phyloP scores from a whole-genome alignment of 352 stramenopile genomes.

The Phytophthora meadii region DNA sequence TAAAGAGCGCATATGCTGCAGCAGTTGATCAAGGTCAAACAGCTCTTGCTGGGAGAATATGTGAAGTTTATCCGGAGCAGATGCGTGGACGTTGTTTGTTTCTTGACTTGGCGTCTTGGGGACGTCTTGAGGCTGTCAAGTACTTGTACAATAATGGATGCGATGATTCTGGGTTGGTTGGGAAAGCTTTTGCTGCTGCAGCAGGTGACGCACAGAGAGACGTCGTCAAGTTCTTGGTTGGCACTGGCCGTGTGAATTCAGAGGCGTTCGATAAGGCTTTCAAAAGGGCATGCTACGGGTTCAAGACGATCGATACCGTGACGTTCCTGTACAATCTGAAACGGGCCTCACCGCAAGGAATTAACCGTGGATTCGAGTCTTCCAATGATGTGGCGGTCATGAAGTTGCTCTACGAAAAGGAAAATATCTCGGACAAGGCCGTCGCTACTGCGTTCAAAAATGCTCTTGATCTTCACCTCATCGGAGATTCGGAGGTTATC shows the following conservation, averaged over 20 bases:
- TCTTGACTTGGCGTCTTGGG: neutral
- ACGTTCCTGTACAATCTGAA: neutral
- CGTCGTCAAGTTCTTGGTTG: conserved; percentile 1
- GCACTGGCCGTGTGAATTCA: neutral
- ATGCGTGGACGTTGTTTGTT: neutral
- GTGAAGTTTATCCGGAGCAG: neutral
- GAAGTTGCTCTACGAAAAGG: neutral
- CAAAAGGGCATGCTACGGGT: neutral
- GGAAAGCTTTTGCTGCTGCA: neutral
- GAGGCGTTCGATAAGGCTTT: conserved; percentile 1
- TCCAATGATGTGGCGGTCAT: neutral
- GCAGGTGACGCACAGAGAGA: neutral
- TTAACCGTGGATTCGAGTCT: neutral
- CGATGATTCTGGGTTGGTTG: neutral
- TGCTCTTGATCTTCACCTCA: no score
- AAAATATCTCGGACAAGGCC: neutral
- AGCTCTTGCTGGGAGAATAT: neutral
- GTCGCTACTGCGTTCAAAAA: conserved; percentile 1
- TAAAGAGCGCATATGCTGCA: neutral
- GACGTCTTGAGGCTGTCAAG: neutral
- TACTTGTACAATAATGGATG: conserved; percentile 3
- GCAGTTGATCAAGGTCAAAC: neutral
- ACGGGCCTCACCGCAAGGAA: neutral
- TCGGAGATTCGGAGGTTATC: neutral
- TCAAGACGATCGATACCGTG: neutral